A percentile compares a stretch with the other conserved stretches of the same genome.
These are phyloP conservation scores for Podila epicladia DNA, from an alignment of 192 early-diverging fungal genomes.

Conservation along the genomic window DNA sequence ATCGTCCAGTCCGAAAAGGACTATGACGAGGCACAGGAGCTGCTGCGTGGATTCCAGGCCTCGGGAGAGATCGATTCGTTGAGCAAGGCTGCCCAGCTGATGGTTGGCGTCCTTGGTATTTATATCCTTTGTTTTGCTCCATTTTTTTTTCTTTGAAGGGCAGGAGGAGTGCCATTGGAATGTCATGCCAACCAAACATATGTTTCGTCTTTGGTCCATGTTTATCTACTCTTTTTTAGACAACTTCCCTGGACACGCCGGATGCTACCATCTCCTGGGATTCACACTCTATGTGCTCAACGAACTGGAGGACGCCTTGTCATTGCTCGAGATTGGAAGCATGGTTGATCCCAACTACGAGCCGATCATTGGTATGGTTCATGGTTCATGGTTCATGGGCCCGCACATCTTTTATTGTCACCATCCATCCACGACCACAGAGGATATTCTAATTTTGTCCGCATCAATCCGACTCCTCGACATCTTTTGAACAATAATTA, in stretches of 20 bases:
- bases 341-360: constrained; percentile 61
- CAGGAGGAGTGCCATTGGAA: neutral
- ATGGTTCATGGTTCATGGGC: neutral
- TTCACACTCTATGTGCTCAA: constrained; percentile 64
- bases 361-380: constrained; percentile 55
- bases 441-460: neutral
- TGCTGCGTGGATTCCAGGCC: constrained; percentile 55
- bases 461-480: neutral
- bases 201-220: neutral
- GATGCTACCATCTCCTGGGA: constrained; percentile 62
- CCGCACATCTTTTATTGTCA: neutral
- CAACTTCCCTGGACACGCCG: constrained; percentile 61
- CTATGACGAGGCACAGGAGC: constrained; percentile 52
- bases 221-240: constrained; percentile 18
- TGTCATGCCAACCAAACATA: neutral
- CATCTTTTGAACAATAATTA: constrained; percentile 5
- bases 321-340: constrained; percentile 60
- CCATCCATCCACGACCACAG: neutral
- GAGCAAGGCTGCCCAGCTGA: constrained; percentile 56
- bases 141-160: too few species aligned
- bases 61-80: constrained; percentile 50
- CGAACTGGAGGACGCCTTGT: constrained; percentile 59
- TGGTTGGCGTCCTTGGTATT: constrained; percentile 60
- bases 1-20: constrained; percentile 57
- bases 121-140: neutral